A percentile compares a stretch with the other conserved stretches of the same genome.
These are phyloP conservation scores for Friedmanniomyces simplex DNA, from an alignment of 495 filamentous ascomycete genomes.

Conservation along the genomic window DNA sequence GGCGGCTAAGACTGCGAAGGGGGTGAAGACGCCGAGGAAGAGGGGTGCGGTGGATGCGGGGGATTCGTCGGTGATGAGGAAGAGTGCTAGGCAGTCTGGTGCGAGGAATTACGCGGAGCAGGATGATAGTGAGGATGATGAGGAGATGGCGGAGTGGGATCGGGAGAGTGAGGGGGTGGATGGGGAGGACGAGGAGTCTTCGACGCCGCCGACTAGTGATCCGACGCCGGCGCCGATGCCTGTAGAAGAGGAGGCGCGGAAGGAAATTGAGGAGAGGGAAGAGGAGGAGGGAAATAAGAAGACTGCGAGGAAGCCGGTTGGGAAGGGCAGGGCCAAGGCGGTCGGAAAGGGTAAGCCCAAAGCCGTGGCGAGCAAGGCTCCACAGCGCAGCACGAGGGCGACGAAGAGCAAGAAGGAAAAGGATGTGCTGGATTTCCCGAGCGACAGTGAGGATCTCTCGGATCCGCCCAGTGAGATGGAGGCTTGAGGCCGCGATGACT, in stretches of 20 bases:
- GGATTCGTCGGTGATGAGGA: slow-evolving; percentile 31
- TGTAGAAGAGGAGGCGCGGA: slow-evolving; percentile 3
- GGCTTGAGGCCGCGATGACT: background rate
- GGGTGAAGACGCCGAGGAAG: slow-evolving; percentile 37
- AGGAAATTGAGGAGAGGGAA: background rate
- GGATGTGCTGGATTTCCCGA: slow-evolving; percentile 13
- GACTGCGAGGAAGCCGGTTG: background rate
- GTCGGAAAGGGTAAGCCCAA: background rate
- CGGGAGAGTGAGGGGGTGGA: slow-evolving; percentile 8
- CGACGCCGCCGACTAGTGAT: slow-evolving; percentile 16
- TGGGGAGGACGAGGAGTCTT: slow-evolving; percentile 4
- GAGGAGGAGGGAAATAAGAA: background rate
- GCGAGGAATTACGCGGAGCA: slow-evolving; percentile 46
- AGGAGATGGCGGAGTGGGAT: slow-evolving; percentile 36
- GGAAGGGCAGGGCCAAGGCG: slow-evolving; percentile 1
- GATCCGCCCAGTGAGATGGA: slow-evolving; percentile 14
- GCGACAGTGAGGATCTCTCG: slow-evolving; percentile 19
- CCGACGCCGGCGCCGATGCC: slow-evolving; percentile 1
- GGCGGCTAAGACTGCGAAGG: slow-evolving; percentile 31
- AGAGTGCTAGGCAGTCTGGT: slow-evolving; percentile 33
- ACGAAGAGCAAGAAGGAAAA: slow-evolving; percentile 13
- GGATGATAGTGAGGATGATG: slow-evolving; percentile 48
- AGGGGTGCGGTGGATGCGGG: slow-evolving; percentile 31
- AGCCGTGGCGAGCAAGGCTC: background rate
- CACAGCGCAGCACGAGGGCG: background rate